Evolutionary conservation across 2,329 filamentous ascomycete genomes (phyloP), one percentile per base, ranked within the genome.

Genomic region (Cordyceps pruinosa): DNA sequence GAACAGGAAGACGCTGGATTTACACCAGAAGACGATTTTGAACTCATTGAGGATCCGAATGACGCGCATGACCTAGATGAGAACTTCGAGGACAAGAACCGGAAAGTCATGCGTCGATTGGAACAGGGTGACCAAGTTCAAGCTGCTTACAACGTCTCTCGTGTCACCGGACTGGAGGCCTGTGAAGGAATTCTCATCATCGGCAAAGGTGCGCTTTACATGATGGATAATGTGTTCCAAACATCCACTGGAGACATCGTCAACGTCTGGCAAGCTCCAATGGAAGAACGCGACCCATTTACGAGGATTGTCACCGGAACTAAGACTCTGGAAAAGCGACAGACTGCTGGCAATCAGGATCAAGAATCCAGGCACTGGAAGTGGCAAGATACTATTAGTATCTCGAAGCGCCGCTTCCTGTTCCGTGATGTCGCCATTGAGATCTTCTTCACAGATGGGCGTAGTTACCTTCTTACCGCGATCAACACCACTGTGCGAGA

Each of bases 401-500:
- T 97, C 35, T 97, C 93, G 0, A 99, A 99, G 71, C 85, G 95
- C 21, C 87, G 93, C 7, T 99, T 97, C 70, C 75, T 99, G 4
- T 96, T 97, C 72, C 86, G 94, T 26, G 93, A 99, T 66, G 94
- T 99, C 13, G 91, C 90, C 0, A 85, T 97, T n/a, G 94, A 99
- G 68, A 83, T 97, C 2, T 99, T 99, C 75, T 99, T 99, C 69
- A 92, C 91, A 0, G 95, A 99, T 68, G 94, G 94, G 1, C 87
- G 91, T 57, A 99, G 94, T 73, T 99, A 97, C 69, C 78, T 99
- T 17, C 73, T 99, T 58, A 97, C 93, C 0, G 86, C 91, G 3
- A 87, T 91, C 58, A 90, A 88, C 35, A 80, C 88, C 0, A 73
- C 75, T 32, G 77, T 85, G 37, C 83, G 94, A 60, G 90, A 99